phyloP scores from a whole-genome alignment of 2,329 filamentous ascomycete species.

The Parafenestella ontariensis region DNA sequence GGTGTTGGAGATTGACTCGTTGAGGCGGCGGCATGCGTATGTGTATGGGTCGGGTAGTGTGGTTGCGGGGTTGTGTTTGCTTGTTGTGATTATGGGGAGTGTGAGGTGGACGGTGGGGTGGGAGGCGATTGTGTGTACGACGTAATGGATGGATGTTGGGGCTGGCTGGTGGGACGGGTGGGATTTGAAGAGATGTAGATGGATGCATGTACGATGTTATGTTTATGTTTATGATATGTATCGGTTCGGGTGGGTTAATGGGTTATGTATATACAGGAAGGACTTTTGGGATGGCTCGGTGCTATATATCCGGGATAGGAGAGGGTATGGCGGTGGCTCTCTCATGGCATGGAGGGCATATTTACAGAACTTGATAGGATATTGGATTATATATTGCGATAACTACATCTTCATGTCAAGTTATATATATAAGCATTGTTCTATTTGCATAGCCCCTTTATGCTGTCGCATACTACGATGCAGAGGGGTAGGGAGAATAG shows the following conservation, averaged over 20 bases:
- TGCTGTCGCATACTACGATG: too few relatives aligned
- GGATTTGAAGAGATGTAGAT: too few relatives aligned
- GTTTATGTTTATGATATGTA: neutral
- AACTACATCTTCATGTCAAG: too few relatives aligned
- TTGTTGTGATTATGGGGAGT: constrained; percentile 77
- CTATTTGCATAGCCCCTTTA: too few relatives aligned
- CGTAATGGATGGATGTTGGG: constrained; percentile 3
- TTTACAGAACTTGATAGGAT: too few relatives aligned
- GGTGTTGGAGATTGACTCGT: constrained; percentile 52
- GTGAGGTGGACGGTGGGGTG: constrained; percentile 70
- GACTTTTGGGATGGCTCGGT: neutral
- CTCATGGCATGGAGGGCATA: too few relatives aligned
- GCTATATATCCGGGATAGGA: too few relatives aligned
- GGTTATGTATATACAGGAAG: neutral
- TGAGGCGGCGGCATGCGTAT: constrained; percentile 66
- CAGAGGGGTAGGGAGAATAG: too few relatives aligned
- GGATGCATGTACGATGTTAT: neutral
- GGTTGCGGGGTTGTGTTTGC: constrained; percentile 61
- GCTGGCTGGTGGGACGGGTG: neutral
- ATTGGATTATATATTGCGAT: too few relatives aligned
- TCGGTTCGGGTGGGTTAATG: neutral
- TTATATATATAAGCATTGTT: too few relatives aligned
- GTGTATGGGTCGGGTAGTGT: constrained; percentile 71
- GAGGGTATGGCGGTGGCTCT: too few relatives aligned
- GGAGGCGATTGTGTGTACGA: constrained; percentile 42